phyloP scores from a whole-genome alignment of 305 asterid species.

The Fraxinus angustifolia region DNA sequence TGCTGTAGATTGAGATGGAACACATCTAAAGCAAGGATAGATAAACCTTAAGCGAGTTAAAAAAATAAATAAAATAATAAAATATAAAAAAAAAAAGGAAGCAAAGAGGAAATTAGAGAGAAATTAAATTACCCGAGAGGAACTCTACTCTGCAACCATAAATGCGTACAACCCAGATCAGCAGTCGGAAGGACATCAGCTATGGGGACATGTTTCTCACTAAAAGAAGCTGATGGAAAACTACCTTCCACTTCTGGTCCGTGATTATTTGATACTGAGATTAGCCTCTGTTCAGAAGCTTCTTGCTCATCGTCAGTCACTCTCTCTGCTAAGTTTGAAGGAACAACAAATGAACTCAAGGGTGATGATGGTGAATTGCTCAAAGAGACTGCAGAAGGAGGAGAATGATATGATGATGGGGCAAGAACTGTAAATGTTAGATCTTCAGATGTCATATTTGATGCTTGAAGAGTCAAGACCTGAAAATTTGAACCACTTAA shows the following conservation, averaged over 20 bases:
- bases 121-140: constrained; percentile 78
- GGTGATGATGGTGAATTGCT: constrained; percentile 65
- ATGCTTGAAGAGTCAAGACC: constrained; percentile 95
- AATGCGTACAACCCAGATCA: constrained; percentile 85
- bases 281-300: constrained; percentile 31
- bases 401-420: constrained; percentile 88
- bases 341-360: constrained; percentile 42
- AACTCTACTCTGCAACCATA: constrained; percentile 97
- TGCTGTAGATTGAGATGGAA: constrained; percentile 86
- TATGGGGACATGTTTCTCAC: constrained; percentile 34
- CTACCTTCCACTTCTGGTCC: constrained; percentile 42
- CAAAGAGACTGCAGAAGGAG: constrained; percentile 80
- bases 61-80: not conserved
- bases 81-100: not conserved
- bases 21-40: constrained; percentile 56
- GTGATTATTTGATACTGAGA: constrained; percentile 34
- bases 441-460: constrained; percentile 81
- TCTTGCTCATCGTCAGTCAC: constrained; percentile 37
- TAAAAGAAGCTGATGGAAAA: constrained; percentile 36
- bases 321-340: constrained; percentile 42
- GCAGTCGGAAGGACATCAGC: constrained; percentile 62
- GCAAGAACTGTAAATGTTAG: constrained; percentile 93
- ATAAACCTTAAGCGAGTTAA: constrained; percentile 18
- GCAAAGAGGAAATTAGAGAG: not conserved
- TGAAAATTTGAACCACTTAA: constrained; percentile 43